Conservation (phyloP, 192 early-diverging fungal genomes). For the Podila epigama region DNA sequence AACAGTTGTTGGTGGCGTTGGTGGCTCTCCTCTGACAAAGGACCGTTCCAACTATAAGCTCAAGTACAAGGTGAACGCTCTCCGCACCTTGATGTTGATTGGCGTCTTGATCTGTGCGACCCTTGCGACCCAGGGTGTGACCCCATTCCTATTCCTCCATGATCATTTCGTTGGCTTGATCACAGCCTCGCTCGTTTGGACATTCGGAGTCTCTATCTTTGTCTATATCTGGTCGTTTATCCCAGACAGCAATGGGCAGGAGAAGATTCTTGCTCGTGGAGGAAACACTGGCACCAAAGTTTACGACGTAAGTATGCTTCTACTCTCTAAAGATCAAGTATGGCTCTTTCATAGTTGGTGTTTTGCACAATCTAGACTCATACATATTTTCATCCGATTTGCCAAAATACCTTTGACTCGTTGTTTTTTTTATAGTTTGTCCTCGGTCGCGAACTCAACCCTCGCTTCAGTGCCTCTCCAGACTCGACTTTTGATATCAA, state of each 20-base stretch:
- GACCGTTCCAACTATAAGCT: conserved; percentile 78
- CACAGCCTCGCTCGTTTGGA: conserved; percentile 70
- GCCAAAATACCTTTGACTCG: too few relatives aligned
- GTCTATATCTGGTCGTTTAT: conserved; percentile 83
- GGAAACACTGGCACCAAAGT: conserved; percentile 92
- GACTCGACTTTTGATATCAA: conserved; percentile 83
- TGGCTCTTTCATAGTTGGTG: too few relatives aligned
- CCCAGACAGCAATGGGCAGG: conserved; percentile 40
- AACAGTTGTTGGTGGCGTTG: conserved; percentile 36
- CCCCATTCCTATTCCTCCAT: conserved; percentile 81
- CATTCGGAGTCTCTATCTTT: conserved; percentile 68
- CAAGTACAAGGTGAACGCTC: conserved; percentile 86
- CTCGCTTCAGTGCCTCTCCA: conserved; percentile 67
- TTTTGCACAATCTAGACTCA: too few relatives aligned
- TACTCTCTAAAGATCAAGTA: too few relatives aligned
- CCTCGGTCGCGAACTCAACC: conserved; percentile 97
- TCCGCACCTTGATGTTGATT: conserved; percentile 67
- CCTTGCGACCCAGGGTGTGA: conserved; percentile 56
- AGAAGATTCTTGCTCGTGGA: conserved; percentile 75
- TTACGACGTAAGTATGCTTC: conserved; percentile 71
- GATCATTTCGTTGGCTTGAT: conserved; percentile 81
- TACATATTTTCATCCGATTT: too few relatives aligned
- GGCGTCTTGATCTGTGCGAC: conserved; percentile 49
- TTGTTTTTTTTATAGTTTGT: conserved; percentile 85
- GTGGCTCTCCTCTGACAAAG: conserved; percentile 46